phyloP scores from a whole-genome alignment of 169 alveolate species.

The Perkinsus olseni region DNA sequence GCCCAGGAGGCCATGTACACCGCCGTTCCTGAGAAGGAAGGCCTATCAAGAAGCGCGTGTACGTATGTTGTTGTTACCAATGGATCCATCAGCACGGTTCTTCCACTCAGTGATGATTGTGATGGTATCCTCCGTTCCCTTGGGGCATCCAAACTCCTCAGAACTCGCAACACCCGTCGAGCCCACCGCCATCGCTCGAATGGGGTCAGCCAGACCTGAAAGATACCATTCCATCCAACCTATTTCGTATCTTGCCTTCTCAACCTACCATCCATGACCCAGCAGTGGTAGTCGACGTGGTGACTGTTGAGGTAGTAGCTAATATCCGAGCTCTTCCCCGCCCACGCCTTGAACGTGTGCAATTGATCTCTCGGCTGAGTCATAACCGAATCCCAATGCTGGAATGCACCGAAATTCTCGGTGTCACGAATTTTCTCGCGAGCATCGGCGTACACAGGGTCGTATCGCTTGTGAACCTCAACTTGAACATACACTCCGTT shows the following conservation, averaged over 20 bases:
- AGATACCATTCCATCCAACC: not conserved
- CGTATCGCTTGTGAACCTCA: conserved; percentile 11
- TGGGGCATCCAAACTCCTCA: not conserved
- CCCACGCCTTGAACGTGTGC: conserved; percentile 15
- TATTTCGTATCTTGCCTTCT: not conserved
- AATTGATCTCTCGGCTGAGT: conserved; percentile 6
- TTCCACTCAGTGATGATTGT: conserved; percentile 12
- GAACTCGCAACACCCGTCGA: not conserved
- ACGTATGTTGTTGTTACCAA: not conserved
- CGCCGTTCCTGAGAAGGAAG: not conserved
- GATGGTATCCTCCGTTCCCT: conserved; percentile 1
- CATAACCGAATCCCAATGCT: not conserved
- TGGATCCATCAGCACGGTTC: not conserved
- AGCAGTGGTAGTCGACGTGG: conserved; percentile 10
- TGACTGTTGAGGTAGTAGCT: conserved; percentile 4
- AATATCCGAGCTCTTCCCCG: conserved; percentile 7
- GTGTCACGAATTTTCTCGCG: not conserved
- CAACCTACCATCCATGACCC: conserved; percentile 9
- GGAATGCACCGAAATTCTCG: not conserved
- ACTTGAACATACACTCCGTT: not conserved
- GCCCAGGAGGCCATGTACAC: conserved; percentile 14
- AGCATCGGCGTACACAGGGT: conserved; percentile 11
- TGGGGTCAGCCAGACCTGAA: not conserved
- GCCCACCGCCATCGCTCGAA: not conserved
- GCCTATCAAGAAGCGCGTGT: not conserved